phyloP scores from a whole-genome alignment of 192 early-diverging fungal species.

The Entomortierella parvispora region DNA sequence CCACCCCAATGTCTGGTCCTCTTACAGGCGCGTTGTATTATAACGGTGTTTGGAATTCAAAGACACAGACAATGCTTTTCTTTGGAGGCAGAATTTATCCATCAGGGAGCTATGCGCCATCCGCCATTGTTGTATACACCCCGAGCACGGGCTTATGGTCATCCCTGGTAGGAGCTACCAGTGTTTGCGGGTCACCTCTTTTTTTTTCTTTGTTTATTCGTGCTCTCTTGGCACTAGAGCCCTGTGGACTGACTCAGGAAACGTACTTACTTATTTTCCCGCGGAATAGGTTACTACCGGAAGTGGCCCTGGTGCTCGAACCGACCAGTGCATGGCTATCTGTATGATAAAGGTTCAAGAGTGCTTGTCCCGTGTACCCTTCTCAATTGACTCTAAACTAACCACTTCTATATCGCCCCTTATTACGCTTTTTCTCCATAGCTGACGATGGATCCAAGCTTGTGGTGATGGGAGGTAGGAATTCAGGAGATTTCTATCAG shows the following conservation, averaged over 20 bases:
- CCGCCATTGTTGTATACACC: not conserved
- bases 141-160: not conserved
- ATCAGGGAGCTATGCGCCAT: not conserved
- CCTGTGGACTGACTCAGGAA: no score
- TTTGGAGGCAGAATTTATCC: not conserved
- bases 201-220: not conserved
- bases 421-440: not conserved
- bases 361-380: not conserved
- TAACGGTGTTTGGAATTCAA: constrained; percentile 2
- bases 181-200: no score
- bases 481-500: not conserved
- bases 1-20: not conserved
- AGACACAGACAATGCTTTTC: constrained; percentile 1
- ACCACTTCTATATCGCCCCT: not conserved
- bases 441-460: constrained; percentile 15
- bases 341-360: constrained; percentile 3
- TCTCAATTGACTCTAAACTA: not conserved
- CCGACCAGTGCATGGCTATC: constrained; percentile 12
- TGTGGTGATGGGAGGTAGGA: constrained; percentile 7
- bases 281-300: constrained; percentile 4
- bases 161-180: not conserved
- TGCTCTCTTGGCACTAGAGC: no score
- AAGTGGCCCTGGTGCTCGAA: not conserved
- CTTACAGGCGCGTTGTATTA: not conserved
- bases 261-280: not conserved